phyloP scores from a whole-genome alignment of 2,329 filamentous ascomycete genomes.

The Aspergillus eucalypticola region DNA sequence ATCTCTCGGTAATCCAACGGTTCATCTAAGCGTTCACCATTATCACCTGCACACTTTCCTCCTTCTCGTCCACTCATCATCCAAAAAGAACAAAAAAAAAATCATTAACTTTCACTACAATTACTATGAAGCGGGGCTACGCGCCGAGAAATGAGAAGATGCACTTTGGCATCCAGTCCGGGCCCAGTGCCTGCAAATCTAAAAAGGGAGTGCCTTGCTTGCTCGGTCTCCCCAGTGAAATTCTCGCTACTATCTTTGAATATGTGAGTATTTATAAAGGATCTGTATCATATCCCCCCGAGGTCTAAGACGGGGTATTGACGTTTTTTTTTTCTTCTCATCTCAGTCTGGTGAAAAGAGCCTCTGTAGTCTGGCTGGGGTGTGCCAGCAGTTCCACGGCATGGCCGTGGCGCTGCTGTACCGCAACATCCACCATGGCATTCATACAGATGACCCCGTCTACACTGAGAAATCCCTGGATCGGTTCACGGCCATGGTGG shows the following conservation, averaged over 20 bases:
- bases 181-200: no score
- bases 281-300: no score
- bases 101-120: neutral
- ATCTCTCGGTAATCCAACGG: neutral
- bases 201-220: neutral
- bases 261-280: neutral
- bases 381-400: neutral
- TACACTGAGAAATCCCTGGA: neutral
- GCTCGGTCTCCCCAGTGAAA: neutral
- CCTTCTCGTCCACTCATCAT: neutral
- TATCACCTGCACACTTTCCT: neutral
- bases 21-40: neutral
- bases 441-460: neutral
- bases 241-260: neutral
- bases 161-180: no score
- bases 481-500: neutral
- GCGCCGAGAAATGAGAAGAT: neutral
- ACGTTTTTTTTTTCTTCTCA: neutral
- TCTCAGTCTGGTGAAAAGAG: neutral
- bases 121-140: neutral
- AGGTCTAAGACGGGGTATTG: neutral
- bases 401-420: neutral
- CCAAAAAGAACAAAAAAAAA: no score
- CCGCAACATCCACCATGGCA: neutral
- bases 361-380: neutral